Base-by-base conservation (phyloP, 192 early-diverging fungal genomes). In the Neocallimastix lanati region DNA sequence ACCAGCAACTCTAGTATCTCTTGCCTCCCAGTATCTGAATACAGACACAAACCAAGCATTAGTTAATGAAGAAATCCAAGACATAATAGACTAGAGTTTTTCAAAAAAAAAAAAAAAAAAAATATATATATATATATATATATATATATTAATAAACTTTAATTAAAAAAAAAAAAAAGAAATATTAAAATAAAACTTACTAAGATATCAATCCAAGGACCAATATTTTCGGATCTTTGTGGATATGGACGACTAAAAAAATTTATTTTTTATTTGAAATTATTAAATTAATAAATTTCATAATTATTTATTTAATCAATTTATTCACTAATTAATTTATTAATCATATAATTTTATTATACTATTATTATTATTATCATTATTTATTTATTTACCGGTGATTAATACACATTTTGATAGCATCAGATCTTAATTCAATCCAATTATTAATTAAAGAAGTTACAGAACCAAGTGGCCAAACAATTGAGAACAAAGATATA, bases 361-460 rank as follows among this genome's bases (percentile, higher is more conserved):
- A n/a, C n/a, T n/a, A n/a, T n/a, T n/a, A n/a, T n/a, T n/a, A n/a
- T n/a, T n/a, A n/a, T n/a, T n/a, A n/a, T n/a, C n/a, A n/a, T n/a
- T n/a, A n/a, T n/a, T n/a, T n/a, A n/a, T n/a, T n/a, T n/a, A n/a
- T n/a, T n/a, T n/a, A 16, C 84, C 84, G 77, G 15, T 81, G 81
- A 30, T 83, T 79, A 37, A 82, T 91, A 81, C 92, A 92, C 79
- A 98, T 90, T 84, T 98, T 98, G 83, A 94, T 89, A 0, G 95
- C 96, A 83, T 98, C 96, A 13, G 91, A 88, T 77, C 96, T 88
- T 78, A 98, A 83, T 87, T 98, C 96, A 35, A 96, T 80, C 89
- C 92, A 95, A 85, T 98, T 97, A 85, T 97, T 97, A 36, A 97
- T 38, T 35, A 96, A 85, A 30, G 92, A 93, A 25, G 89, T 90